A percentile compares a stretch with the other conserved stretches of the same genome.
Evolutionary conservation across 2,329 filamentous ascomycete species (phyloP).

Genomic region (Shiraia bambusicola): DNA sequence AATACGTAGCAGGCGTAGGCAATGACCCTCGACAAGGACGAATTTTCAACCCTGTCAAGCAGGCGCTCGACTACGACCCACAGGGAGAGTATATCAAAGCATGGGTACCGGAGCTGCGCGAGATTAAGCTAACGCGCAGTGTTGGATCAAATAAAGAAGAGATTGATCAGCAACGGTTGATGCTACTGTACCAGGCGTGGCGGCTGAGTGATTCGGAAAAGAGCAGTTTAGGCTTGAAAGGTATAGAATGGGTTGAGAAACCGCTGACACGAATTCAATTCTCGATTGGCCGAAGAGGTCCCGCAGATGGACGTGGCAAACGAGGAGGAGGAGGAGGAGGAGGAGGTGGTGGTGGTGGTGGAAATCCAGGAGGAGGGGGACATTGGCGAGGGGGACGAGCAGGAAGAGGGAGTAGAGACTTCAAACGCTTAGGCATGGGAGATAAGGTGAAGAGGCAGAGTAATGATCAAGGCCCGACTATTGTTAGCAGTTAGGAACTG

Average conservation of each 20-base stretch:
- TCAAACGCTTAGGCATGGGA: no score
- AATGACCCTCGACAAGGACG: constrained; percentile 73
- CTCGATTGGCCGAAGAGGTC: constrained; percentile 36
- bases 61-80: constrained; percentile 74
- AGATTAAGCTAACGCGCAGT: constrained; percentile 45
- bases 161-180: constrained; percentile 44
- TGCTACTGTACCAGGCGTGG: constrained; percentile 71
- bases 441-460: no score
- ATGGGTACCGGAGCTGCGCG: constrained; percentile 69
- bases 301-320: constrained; percentile 11
- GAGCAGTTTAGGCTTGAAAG: constrained; percentile 56
- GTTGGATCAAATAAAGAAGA: constrained; percentile 27
- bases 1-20: constrained; percentile 77
- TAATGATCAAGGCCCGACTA: no score
- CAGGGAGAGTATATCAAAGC: constrained; percentile 68
- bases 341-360: constrained; percentile 11
- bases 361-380: constrained; percentile 6
- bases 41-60: constrained; percentile 82
- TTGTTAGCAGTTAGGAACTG: no score
- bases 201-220: constrained; percentile 62
- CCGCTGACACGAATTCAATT: constrained; percentile 50
- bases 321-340: constrained; percentile 13
- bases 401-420: no score
- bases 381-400: constrained; percentile 19
- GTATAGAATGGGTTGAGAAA: constrained; percentile 65